Conservation (phyloP, 1,284 basidiomycete species). For the Ustilago tritici region DNA sequence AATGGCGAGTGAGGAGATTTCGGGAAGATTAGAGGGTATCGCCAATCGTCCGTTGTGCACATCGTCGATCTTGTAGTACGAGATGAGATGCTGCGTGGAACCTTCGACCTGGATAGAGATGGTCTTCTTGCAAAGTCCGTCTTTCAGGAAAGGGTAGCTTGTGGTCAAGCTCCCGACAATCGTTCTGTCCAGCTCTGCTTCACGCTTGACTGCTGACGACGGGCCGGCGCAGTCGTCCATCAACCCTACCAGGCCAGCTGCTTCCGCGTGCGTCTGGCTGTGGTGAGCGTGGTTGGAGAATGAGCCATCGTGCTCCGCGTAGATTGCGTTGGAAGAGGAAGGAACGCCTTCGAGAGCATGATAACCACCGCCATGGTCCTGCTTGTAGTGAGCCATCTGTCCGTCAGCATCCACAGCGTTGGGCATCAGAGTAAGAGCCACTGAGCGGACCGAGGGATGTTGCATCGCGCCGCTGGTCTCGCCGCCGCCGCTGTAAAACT, state of each 20-base stretch:
- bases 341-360: slow-evolving; percentile 16
- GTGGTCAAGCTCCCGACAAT: slow-evolving; percentile 63
- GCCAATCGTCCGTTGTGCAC: slow-evolving; percentile 87
- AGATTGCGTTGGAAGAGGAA: slow-evolving; percentile 27
- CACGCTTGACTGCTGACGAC: slow-evolving; percentile 22
- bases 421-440: slow-evolving; percentile 37
- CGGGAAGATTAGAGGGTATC: slow-evolving; percentile 87
- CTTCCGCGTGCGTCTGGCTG: slow-evolving; percentile 32
- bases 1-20: slow-evolving; percentile 86
- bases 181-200: slow-evolving; percentile 53
- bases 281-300: slow-evolving; percentile 15
- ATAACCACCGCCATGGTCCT: slow-evolving; percentile 18
- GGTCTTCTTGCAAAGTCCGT: slow-evolving; percentile 75
- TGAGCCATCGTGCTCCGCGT: slow-evolving; percentile 28
- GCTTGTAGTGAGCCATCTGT: slow-evolving; percentile 27
- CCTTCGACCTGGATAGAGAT: slow-evolving; percentile 90
- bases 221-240: slow-evolving; percentile 19
- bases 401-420: slow-evolving; percentile 29
- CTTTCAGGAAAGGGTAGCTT: slow-evolving; percentile 61
- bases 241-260: slow-evolving; percentile 41
- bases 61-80: slow-evolving; percentile 94
- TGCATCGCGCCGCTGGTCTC: slow-evolving; percentile 2
- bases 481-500: slow-evolving; percentile 11
- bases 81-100: slow-evolving; percentile 92
- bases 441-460: slow-evolving; percentile 28